Percentiles rank a stretch among this genome's conserved stretches.
Conservation (phyloP, 305 asterid genomes). For the Fraxinus platypoda region DNA sequence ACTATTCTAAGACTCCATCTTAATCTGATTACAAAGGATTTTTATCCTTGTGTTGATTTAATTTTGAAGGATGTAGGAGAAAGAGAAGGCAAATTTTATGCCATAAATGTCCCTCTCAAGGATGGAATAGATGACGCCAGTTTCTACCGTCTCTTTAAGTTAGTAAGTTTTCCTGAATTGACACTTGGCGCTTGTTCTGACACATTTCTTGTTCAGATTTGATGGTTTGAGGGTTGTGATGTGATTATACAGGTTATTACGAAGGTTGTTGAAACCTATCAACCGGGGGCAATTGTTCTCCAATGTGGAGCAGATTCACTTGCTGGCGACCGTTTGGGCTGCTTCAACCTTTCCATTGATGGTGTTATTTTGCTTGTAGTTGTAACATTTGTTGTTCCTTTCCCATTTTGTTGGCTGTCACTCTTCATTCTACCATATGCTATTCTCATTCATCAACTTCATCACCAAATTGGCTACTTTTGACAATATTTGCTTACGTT, state of each 20-base stretch:
- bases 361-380: conserved; percentile 66
- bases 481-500: background rate
- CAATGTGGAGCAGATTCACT: conserved; percentile 99
- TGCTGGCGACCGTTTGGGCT: conserved; percentile 98
- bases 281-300: conserved; percentile 94
- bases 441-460: background rate
- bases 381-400: conserved; percentile 24
- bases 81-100: conserved; percentile 88
- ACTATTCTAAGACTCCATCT: conserved; percentile 6
- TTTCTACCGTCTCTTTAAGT: conserved; percentile 81
- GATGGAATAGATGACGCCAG: conserved; percentile 93
- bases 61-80: conserved; percentile 90
- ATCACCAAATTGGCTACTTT: conserved; percentile 11
- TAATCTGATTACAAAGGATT: conserved; percentile 19
- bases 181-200: background rate
- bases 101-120: conserved; percentile 94
- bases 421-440: conserved; percentile 2
- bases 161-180: conserved; percentile 42
- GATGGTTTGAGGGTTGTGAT: conserved; percentile 24
- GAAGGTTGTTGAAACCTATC: conserved; percentile 87
- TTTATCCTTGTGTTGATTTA: conserved; percentile 26
- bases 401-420: conserved; percentile 1
- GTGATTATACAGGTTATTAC: conserved; percentile 62
- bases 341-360: conserved; percentile 98
- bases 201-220: background rate